Evolutionary conservation across 495 filamentous ascomycete species (phyloP).

Genomic region (Penicillium malachiteum): DNA sequence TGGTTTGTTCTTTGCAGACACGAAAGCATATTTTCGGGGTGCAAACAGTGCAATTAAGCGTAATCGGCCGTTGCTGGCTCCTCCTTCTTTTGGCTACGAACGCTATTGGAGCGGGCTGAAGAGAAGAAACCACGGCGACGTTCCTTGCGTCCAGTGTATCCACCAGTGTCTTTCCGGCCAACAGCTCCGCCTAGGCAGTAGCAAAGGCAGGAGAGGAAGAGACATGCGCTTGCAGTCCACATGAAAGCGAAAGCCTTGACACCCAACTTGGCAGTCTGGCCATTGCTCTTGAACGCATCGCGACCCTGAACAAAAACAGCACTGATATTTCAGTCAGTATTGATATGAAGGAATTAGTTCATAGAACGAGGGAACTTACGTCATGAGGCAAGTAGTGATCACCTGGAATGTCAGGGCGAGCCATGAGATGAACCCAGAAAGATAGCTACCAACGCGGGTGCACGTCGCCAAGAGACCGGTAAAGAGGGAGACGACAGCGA

Average conservation of each 20-base stretch:
- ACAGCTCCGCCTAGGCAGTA: slow-evolving; percentile 59
- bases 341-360: not conserved
- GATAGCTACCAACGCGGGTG: slow-evolving; percentile 57
- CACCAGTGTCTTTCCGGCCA: slow-evolving; percentile 31
- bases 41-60: slow-evolving; percentile 22
- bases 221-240: slow-evolving; percentile 72
- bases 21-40: no score
- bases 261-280: slow-evolving; percentile 62
- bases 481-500: slow-evolving; percentile 58
- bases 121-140: slow-evolving; percentile 46
- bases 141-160: slow-evolving; percentile 43
- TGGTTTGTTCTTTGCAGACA: no score
- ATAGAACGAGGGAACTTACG: slow-evolving; percentile 49
- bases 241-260: slow-evolving; percentile 79
- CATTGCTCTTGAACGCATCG: slow-evolving; percentile 60
- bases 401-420: slow-evolving; percentile 63
- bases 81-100: slow-evolving; percentile 37
- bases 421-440: slow-evolving; percentile 55
- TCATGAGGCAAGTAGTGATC: slow-evolving; percentile 65
- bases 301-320: slow-evolving; percentile 77
- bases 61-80: slow-evolving; percentile 9
- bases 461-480: slow-evolving; percentile 60
- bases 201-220: slow-evolving; percentile 67
- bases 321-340: slow-evolving; percentile 39
- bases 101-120: slow-evolving; percentile 36